These are phyloP conservation scores for Peronospora farinosa DNA, from an alignment of 352 stramenopile species.

Conservation along the genomic window DNA sequence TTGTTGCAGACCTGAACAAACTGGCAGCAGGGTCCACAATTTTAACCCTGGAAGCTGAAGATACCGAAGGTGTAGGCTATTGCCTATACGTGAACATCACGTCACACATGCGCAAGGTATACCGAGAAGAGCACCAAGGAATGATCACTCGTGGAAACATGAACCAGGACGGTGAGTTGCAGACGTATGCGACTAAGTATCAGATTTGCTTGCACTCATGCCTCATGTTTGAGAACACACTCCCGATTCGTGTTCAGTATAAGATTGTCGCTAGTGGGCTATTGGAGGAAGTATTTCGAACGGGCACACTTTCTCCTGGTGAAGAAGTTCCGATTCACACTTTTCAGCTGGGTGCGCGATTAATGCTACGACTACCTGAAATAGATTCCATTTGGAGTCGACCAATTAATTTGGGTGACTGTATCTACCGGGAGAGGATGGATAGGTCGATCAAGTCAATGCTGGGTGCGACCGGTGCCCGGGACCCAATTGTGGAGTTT, in stretches of 20 bases:
- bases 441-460: slow-evolving; percentile 55
- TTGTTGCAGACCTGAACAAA: slow-evolving; percentile 65
- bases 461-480: slow-evolving; percentile 43
- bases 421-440: slow-evolving; percentile 78
- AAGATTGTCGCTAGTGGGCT: slow-evolving; percentile 43
- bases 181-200: slow-evolving; percentile 84
- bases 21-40: slow-evolving; percentile 58
- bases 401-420: slow-evolving; percentile 64
- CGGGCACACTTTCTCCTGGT: slow-evolving; percentile 70
- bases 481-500: slow-evolving; percentile 73
- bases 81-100: slow-evolving; percentile 83
- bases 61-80: slow-evolving; percentile 51
- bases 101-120: slow-evolving; percentile 81
- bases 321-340: slow-evolving; percentile 81
- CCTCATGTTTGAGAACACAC: slow-evolving; percentile 82
- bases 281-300: slow-evolving; percentile 33
- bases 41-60: slow-evolving; percentile 62
- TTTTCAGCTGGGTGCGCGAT: slow-evolving; percentile 68
- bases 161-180: slow-evolving; percentile 42
- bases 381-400: slow-evolving; percentile 84
- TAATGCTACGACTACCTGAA: slow-evolving; percentile 70
- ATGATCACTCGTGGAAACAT: slow-evolving; percentile 56
- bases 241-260: slow-evolving; percentile 82
- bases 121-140: slow-evolving; percentile 79
- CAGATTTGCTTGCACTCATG: slow-evolving; percentile 81